Base-by-base conservation (phyloP, 306 rosid species). In the Albizia julibrissin region DNA sequence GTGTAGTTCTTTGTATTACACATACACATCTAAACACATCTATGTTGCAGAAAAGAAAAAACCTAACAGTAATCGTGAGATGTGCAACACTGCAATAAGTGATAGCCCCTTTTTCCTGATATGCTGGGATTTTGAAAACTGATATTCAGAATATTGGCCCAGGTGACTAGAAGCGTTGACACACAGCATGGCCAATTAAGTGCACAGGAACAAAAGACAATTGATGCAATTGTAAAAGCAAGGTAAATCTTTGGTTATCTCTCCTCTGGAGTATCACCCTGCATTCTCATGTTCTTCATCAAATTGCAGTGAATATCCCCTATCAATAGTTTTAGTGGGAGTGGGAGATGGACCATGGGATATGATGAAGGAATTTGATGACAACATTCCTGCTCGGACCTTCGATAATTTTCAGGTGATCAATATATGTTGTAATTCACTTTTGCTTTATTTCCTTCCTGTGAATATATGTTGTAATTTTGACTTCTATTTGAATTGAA, bases 331-430 rank as follows among this genome's bases (percentile, higher is more conserved):
- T 62, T 49, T 94, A 82, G 98, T 94, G 33, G 98, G 98, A 54
- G 95, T 94, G 3, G 98, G 98, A 88, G 98, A 94, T 87, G 98
- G 97, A 71, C 98, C 98, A 19, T 94, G 97, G 97, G 98, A 94
- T 78, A 86, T 82, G 91, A 94, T 94, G 98, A 91, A 81, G 85
- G 93, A 91, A 76, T 94, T 94, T 56, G 97, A 94, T 22, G 97
- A 94, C 69, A 94, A 92, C 85, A 90, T 94, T 69, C 97, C 98
- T 62, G 89, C 93, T 66, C 88, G 98, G 26, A 90, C 88, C 76
- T 94, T 92, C 46, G 98, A 94, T 84, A 92, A 94, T 83, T 94
- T 92, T 76, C 97, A 94, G 94, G 98, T 94, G 24, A 61, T 67
- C 44, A 68, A 14, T 71, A 15, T n/a, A 39, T 78, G 31, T 56